Percentiles rank a stretch among this genome's conserved stretches.
phyloP scores from a whole-genome alignment of 116 monocot genomes.

The Thalassia testudinum region DNA sequence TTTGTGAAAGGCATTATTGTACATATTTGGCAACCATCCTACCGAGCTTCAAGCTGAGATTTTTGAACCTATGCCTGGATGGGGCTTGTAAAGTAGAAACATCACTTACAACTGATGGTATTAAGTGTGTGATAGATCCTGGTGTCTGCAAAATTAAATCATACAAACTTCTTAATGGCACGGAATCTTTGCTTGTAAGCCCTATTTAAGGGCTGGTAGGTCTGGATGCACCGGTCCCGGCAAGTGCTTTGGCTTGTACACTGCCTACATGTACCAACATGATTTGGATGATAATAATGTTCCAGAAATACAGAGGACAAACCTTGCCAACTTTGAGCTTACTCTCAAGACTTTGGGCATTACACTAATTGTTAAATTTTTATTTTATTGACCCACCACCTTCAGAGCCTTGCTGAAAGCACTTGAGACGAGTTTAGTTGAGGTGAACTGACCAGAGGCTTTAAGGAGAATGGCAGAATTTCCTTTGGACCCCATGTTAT shows the following conservation, averaged over 20 bases:
- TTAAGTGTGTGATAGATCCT: conserved; percentile 94
- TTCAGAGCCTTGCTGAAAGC: conserved; percentile 86
- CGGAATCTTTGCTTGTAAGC: conserved; percentile 78
- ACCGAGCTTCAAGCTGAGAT: conserved; percentile 96
- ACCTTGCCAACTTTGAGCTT: conserved; percentile 89
- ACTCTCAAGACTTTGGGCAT: conserved; percentile 85
- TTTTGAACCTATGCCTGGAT: conserved; percentile 86
- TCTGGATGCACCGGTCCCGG: conserved; percentile 97
- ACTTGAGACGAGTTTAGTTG: conserved; percentile 79
- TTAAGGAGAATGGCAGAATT: conserved; percentile 96
- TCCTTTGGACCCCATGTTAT: conserved; percentile 93
- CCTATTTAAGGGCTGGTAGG: conserved; percentile 88
- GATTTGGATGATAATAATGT: conserved; percentile 88
- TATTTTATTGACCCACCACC: conserved; percentile 99
- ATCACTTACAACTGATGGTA: conserved; percentile 91
- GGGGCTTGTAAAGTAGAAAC: conserved; percentile 96
- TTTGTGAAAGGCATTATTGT: too few species aligned
- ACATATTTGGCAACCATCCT: conserved; percentile 79
- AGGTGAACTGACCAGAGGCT: conserved; percentile 79
- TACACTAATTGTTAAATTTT: conserved; percentile 80
- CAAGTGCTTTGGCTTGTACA: conserved; percentile 84
- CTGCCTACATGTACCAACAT: conserved; percentile 71
- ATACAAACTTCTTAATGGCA: conserved; percentile 90
- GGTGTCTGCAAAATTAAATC: conserved; percentile 89
- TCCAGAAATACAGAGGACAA: conserved; percentile 91